Base-by-base conservation (phyloP, 2,329 filamentous ascomycete genomes). In the Aureobasidium subglaciale region DNA sequence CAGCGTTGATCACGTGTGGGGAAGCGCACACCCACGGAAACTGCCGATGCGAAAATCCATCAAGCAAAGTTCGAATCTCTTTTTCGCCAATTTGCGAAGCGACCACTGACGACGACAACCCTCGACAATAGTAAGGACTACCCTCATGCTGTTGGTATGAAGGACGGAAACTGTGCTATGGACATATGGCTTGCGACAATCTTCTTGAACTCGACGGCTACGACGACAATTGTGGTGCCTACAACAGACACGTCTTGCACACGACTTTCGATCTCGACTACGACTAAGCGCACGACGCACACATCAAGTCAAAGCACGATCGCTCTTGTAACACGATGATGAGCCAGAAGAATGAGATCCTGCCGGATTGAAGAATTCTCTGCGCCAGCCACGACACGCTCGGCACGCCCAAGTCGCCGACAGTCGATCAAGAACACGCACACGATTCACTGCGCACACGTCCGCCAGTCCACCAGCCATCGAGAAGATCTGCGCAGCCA, bases 91-190 rank as follows among this genome's bases (percentile, higher is more conserved):
- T 20, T 15, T 34, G 50, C 50, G 50, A 37, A 54, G 50, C 37
- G 50, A 54, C 35, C 35, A 43, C 50, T 38, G 50, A 37, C 50
- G 50, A 54, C 50, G 38, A 54, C 50, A 43, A 54, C 24, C 38
- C 27, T 41, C 35, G 25, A 20, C 38, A 54, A 54, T 30, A 54
- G 50, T 54, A 54, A 54, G 50, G 35, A 43, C 10, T 16, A 40
- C 25, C 34, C 25, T 37, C 24, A 22, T 53, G 48, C 34, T 40
- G 50, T 5, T 43, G 50, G 38, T 38, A 35, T 42, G 18, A n/a
- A 11, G 25, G 37, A 54, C 27, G 29, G 30, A 20, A 27, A 43
- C 2, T 54, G 50, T 30, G 38, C 27, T 25, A 16, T 43, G 38
- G 27, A 37, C 24, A 18, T 38, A 16, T 41, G 48, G 48, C 48